Conservation (phyloP, 495 filamentous ascomycete species). For the Aspergillus heteromorphus region DNA sequence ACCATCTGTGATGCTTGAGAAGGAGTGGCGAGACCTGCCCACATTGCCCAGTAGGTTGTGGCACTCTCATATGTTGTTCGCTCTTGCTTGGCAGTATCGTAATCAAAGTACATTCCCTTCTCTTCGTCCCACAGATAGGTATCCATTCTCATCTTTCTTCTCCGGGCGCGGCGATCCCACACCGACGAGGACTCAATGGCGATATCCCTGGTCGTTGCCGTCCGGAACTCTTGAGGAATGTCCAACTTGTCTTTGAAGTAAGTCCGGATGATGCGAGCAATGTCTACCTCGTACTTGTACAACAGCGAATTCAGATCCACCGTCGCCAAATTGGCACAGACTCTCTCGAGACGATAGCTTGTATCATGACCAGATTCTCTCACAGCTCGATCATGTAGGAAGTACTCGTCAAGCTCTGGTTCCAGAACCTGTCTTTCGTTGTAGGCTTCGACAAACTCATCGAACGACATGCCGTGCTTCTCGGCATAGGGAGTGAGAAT, state of each 20-base stretch:
- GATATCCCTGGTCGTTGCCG: slow-evolving; percentile 47
- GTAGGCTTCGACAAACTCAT: slow-evolving; percentile 81
- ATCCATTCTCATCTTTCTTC: slow-evolving; percentile 73
- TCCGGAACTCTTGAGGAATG: slow-evolving; percentile 75
- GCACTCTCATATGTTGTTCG: slow-evolving; percentile 76
- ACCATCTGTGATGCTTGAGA: slow-evolving; percentile 76
- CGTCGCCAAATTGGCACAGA: slow-evolving; percentile 84
- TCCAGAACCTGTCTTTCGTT: slow-evolving; percentile 72
- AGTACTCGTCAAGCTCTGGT: slow-evolving; percentile 89
- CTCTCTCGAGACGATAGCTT: slow-evolving; percentile 81
- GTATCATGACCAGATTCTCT: slow-evolving; percentile 98
- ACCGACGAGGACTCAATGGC: slow-evolving; percentile 70
- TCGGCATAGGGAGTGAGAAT: slow-evolving; percentile 79
- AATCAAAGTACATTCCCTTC: slow-evolving; percentile 94
- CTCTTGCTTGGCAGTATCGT: slow-evolving; percentile 74
- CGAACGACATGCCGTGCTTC: slow-evolving; percentile 74
- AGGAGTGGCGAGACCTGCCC: slow-evolving; percentile 80
- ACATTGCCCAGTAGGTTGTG: slow-evolving; percentile 95
- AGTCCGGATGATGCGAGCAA: slow-evolving; percentile 72
- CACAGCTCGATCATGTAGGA: slow-evolving; percentile 89
- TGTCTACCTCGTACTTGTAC: slow-evolving; percentile 95
- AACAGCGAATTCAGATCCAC: slow-evolving; percentile 90
- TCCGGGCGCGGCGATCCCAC: slow-evolving; percentile 83
- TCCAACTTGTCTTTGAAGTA: slow-evolving; percentile 73
- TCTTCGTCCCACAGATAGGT: slow-evolving; percentile 87